These are phyloP conservation scores for Penicillium sp. DNA, from an alignment of 2,329 filamentous ascomycete species.

Conservation along the genomic window DNA sequence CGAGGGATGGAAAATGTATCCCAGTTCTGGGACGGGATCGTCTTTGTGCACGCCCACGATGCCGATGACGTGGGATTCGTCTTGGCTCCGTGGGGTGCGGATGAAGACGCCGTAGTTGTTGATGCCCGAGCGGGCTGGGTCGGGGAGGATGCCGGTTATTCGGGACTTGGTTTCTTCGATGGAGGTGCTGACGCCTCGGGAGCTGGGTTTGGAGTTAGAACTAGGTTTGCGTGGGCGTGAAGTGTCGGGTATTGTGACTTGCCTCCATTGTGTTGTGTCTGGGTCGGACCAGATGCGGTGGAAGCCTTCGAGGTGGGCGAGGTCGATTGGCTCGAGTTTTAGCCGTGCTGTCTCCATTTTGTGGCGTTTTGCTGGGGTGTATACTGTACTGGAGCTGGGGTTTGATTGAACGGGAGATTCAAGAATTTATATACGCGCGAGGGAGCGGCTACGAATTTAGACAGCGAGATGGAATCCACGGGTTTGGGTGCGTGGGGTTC, in stretches of 20 bases:
- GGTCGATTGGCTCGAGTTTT: slow-evolving; percentile 3
- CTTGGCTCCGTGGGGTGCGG: background rate
- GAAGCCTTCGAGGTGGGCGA: slow-evolving; percentile 5
- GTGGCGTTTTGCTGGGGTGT: background rate
- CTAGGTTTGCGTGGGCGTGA: background rate
- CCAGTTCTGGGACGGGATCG: slow-evolving; percentile 44
- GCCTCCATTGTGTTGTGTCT: slow-evolving; percentile 5
- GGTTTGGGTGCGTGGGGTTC: background rate
- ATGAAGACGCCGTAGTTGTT: slow-evolving; percentile 6
- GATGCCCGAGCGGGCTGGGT: background rate
- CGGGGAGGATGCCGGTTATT: slow-evolving; percentile 2
- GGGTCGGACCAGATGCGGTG: slow-evolving; percentile 5
- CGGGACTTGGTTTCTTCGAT: background rate
- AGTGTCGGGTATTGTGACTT: background rate
- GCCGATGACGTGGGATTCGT: background rate
- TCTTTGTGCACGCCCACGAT: slow-evolving; percentile 5
- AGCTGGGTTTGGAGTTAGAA: background rate
- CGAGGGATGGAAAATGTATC: slow-evolving; percentile 59
- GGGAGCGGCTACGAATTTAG: background rate
- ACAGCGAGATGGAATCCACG: background rate
- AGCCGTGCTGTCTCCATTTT: slow-evolving; percentile 6
- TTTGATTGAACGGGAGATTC: background rate
- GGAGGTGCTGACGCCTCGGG: background rate
- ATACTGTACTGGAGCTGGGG: background rate
- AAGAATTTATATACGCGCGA: background rate